These are phyloP conservation scores for Fusarium compactum DNA, from an alignment of 2,329 filamentous ascomycete species.

Conservation along the genomic window DNA sequence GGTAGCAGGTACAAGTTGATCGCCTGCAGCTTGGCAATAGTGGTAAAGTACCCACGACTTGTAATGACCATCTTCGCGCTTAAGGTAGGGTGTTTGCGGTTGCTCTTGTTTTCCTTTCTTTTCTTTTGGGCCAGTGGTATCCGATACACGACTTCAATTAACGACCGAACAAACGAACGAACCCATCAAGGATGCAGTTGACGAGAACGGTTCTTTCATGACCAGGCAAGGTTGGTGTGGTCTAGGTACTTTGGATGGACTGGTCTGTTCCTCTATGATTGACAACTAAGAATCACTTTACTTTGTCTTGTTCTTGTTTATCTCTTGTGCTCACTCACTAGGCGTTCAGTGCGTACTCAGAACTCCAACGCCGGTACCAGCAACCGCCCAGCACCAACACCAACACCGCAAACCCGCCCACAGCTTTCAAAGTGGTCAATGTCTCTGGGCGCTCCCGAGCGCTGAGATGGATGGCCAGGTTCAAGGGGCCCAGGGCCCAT, in stretches of 20 bases:
- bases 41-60: slow-evolving; percentile 21
- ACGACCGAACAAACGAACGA: slow-evolving; percentile 1
- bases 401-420: slow-evolving; percentile 6
- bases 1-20: slow-evolving; percentile 22
- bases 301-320: not conserved
- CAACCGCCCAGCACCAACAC: not conserved
- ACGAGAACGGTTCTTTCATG: slow-evolving; percentile 18
- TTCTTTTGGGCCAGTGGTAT: slow-evolving; percentile 13
- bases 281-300: slow-evolving; percentile 8
- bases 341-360: slow-evolving; percentile 18
- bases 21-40: not conserved
- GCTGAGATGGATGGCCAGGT: slow-evolving; percentile 31
- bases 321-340: slow-evolving; percentile 1
- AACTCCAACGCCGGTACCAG: not conserved
- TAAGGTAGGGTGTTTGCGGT: slow-evolving; percentile 22
- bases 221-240: slow-evolving; percentile 2
- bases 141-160: slow-evolving; percentile 17
- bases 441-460: slow-evolving; percentile 39
- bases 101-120: not conserved
- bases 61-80: slow-evolving; percentile 8
- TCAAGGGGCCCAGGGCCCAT: slow-evolving; percentile 4
- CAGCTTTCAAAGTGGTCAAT: slow-evolving; percentile 22
- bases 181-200: slow-evolving; percentile 9
- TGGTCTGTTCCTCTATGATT: not conserved
- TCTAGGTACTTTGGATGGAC: not conserved